phyloP scores from a whole-genome alignment of 2,329 filamentous ascomycete genomes.

The Cladosporium phlei region DNA sequence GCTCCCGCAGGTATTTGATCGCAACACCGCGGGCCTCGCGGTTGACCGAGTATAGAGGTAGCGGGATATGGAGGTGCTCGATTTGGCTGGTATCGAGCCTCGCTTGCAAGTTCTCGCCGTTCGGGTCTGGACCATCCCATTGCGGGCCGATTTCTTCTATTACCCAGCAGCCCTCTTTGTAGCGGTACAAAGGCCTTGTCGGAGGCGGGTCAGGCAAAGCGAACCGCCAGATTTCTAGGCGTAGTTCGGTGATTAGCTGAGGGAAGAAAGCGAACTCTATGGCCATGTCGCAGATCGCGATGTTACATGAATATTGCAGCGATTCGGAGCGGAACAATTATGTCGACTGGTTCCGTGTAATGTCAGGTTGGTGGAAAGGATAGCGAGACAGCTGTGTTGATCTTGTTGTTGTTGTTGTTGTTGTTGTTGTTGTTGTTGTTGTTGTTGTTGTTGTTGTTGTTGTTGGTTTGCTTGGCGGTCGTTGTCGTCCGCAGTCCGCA shows the following conservation, averaged over 20 bases:
- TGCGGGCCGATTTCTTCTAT: conserved; percentile 6
- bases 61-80: background rate
- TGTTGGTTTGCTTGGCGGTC: too few species aligned
- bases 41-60: conserved; percentile 3
- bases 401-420: too few species aligned
- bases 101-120: conserved; percentile 7
- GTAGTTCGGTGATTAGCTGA: conserved; percentile 7
- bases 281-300: too few species aligned
- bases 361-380: too few species aligned
- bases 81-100: conserved; percentile 4
- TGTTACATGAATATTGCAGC: too few species aligned
- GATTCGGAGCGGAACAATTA: too few species aligned
- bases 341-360: too few species aligned
- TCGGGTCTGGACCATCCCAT: conserved; percentile 3
- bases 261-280: conserved; percentile 8
- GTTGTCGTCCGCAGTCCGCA: too few species aligned
- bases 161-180: background rate
- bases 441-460: too few species aligned
- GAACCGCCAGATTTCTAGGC: background rate
- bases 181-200: background rate
- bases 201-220: background rate
- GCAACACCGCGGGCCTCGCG: conserved; percentile 10
- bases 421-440: too few species aligned
- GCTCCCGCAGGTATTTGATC: conserved; percentile 1
- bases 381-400: too few species aligned